phyloP scores from a whole-genome alignment of 345 rosid genomes.

The Hypericum perforatum region DNA sequence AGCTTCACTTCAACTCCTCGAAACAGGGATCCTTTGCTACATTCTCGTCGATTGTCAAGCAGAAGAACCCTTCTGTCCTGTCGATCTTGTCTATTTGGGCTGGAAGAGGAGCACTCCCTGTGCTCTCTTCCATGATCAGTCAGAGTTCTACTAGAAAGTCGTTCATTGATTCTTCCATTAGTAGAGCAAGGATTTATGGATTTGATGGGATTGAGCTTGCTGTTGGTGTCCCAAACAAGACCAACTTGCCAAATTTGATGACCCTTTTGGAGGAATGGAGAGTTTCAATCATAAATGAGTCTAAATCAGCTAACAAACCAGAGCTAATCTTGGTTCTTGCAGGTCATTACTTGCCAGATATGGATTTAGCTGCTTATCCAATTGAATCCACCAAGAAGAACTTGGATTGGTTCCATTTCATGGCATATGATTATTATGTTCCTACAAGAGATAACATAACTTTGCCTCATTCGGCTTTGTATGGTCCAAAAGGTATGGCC shows the following conservation, averaged over 20 bases:
- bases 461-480: constrained; percentile 8
- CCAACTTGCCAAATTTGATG: constrained; percentile 17
- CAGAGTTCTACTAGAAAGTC: neutral
- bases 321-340: constrained; percentile 13
- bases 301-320: constrained; percentile 10
- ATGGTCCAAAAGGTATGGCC: constrained; percentile 6
- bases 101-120: neutral
- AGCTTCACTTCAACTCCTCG: constrained; percentile 8
- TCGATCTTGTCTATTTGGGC: constrained; percentile 13
- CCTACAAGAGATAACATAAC: constrained; percentile 16
- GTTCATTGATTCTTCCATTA: constrained; percentile 1
- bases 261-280: constrained; percentile 27
- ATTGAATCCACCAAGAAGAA: neutral
- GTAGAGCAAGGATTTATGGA: neutral
- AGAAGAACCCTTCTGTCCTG: constrained; percentile 12
- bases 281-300: constrained; percentile 13
- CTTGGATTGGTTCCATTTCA: constrained; percentile 13
- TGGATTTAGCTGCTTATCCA: constrained; percentile 1
- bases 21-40: constrained; percentile 9
- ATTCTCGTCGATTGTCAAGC: constrained; percentile 14
- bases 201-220: constrained; percentile 26
- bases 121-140: constrained; percentile 9
- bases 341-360: neutral
- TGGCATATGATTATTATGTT: constrained; percentile 18
- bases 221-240: constrained; percentile 9